Base-by-base conservation (phyloP, 331 rosid species). In the Quercus phellos region DNA sequence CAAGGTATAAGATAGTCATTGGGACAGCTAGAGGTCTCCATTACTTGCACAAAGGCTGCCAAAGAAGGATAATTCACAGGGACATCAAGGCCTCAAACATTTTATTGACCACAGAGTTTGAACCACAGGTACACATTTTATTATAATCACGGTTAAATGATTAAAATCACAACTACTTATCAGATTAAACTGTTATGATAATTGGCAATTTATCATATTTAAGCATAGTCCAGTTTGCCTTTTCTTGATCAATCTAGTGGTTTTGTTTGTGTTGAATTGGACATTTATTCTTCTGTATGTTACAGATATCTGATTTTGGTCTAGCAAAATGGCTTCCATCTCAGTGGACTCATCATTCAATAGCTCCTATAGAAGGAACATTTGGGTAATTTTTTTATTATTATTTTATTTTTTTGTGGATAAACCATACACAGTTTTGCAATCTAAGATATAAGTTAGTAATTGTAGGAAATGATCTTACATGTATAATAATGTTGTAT, bases 271-370 rank as follows among this genome's bases (percentile, higher is more conserved):
- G 2, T 14, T 60, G 13, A 34, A 27, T 30, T 35, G 30, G 38
- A 42, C 42, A 22, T 26, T 51, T 30, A 24, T 46, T 35, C 72
- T 73, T 72, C 13, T 80, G 14, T n/a, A 63, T 69, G 51, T 69
- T 53, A 81, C 83, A 93, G 96, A 93, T 93, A 79, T 95, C 98
- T 68, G 99, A 95, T 89, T 95, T 95, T 83, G 99, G 99, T 58
- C 83, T 95, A 26, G 98, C 98, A 17, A 95, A 92, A 69, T 95
- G 99, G 99, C 99, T 95, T 74, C 99, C 99, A 70, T 91, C 92
- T 50, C 98, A 95, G 68, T 92, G 97, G 99, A 88, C 96, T 78
- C 99, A 95, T 81, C 98, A 95, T 82, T 95, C 99, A 71, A 95
- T 95, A 72, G 96, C 90, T 68, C 99, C 99, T 18, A 92, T 92